Conservation (phyloP, 345 rosid genomes). For the Syzygium aromaticum region DNA sequence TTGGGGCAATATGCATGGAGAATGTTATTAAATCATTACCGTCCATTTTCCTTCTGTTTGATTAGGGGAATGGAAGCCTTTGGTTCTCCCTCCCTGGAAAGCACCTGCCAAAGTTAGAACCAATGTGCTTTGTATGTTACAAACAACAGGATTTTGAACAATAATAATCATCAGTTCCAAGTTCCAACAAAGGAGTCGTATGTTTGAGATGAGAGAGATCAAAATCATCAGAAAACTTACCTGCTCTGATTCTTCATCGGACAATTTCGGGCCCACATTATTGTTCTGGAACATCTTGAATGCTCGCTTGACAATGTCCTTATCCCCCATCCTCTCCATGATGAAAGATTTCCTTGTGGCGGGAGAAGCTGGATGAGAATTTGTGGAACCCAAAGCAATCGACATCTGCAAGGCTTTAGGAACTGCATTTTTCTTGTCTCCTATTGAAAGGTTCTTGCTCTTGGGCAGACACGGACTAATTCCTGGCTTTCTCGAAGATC, state of each 20-base stretch:
- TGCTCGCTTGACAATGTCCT: conserved; percentile 88
- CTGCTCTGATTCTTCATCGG: conserved; percentile 7
- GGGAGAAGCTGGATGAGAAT: conserved; percentile 29
- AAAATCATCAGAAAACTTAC: background rate
- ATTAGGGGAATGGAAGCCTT: conserved; percentile 26
- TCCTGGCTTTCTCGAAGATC: conserved; percentile 29
- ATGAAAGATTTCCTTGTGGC: conserved; percentile 52
- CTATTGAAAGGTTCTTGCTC: conserved; percentile 22
- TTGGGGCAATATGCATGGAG: background rate
- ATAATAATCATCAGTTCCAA: background rate
- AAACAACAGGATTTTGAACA: background rate
- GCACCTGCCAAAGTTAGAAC: conserved; percentile 20
- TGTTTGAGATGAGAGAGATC: conserved; percentile 41
- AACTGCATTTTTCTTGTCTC: conserved; percentile 42
- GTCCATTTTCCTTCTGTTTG: conserved; percentile 52
- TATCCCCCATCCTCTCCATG: conserved; percentile 95
- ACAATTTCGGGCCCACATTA: conserved; percentile 26
- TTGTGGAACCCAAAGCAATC: conserved; percentile 37
- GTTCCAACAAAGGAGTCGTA: background rate
- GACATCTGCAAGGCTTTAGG: conserved; percentile 75
- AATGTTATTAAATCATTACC: conserved; percentile 32
- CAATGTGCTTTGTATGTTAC: background rate
- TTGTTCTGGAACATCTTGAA: conserved; percentile 76
- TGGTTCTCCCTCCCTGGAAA: conserved; percentile 26
- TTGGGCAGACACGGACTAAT: conserved; percentile 18